Percentiles rank a stretch among this genome's conserved stretches.
phyloP scores from a whole-genome alignment of 371 early-diverging fungal species.

The Zopfochytrium polystomum region DNA sequence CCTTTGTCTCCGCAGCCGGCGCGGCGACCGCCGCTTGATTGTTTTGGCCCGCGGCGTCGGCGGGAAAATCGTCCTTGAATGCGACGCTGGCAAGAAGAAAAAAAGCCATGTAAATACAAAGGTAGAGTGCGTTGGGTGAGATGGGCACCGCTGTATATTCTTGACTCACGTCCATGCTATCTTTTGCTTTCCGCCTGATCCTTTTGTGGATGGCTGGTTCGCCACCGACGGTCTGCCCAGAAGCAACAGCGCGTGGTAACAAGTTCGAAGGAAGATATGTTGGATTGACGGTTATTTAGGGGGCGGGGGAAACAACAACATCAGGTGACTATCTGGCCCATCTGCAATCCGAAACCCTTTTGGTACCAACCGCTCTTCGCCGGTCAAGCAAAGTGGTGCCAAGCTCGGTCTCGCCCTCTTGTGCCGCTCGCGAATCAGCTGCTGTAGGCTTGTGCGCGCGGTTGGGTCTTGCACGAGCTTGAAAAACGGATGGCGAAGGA shows the following conservation, averaged over 20 bases:
- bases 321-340: background rate
- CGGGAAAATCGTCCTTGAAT: too few relatives aligned
- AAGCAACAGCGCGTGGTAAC: too few relatives aligned
- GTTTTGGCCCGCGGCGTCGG: too few relatives aligned
- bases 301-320: background rate
- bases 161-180: background rate
- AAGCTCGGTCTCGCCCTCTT: background rate
- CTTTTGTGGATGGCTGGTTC: background rate
- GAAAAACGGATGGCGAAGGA: slow-evolving; percentile 22
- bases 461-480: background rate
- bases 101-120: too few relatives aligned
- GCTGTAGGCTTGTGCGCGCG: background rate
- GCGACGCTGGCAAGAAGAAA: too few relatives aligned
- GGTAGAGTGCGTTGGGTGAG: too few relatives aligned
- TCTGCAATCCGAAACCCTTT: background rate
- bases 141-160: too few relatives aligned
- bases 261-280: background rate
- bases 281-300: background rate
- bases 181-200: background rate
- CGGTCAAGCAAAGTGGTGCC: background rate
- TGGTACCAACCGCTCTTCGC: background rate
- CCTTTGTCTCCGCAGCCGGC: too few relatives aligned
- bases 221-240: background rate
- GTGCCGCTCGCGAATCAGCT: background rate
- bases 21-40: too few relatives aligned